A percentile compares a stretch with the other conserved stretches of the same genome.
These are phyloP conservation scores for Alloteropsis semialata DNA, from an alignment of 176 grass and related monocot species.

Conservation along the genomic window DNA sequence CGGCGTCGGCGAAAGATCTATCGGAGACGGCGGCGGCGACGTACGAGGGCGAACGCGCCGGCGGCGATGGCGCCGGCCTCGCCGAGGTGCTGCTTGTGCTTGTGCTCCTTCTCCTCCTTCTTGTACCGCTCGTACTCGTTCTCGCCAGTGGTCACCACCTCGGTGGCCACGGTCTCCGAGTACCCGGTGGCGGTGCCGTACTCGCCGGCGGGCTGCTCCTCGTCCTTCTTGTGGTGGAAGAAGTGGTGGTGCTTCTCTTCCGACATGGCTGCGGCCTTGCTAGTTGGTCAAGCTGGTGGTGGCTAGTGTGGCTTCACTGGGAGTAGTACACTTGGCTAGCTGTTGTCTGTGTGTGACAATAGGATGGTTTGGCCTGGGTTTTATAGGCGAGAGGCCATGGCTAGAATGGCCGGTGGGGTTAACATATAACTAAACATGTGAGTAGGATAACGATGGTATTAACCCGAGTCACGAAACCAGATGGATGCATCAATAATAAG, in stretches of 20 bases:
- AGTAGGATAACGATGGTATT: neutral
- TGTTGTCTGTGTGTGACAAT: neutral
- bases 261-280: conserved; percentile 26
- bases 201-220: conserved; percentile 23
- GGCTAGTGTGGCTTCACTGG: neutral
- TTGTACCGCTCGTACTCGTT: conserved; percentile 47
- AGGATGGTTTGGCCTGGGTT: neutral
- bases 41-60: conserved; percentile 78
- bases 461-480: neutral
- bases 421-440: neutral
- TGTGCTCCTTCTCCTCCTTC: conserved; percentile 88
- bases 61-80: conserved; percentile 55
- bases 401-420: neutral
- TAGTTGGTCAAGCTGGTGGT: neutral
- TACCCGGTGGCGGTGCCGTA: neutral
- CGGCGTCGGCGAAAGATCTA: no score
- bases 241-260: conserved; percentile 64
- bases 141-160: conserved; percentile 34
- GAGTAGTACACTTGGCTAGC: neutral
- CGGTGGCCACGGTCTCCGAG: conserved; percentile 35
- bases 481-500: neutral
- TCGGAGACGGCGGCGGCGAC: no score
- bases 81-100: conserved; percentile 85
- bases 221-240: conserved; percentile 65
- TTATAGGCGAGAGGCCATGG: neutral